phyloP scores from a whole-genome alignment of 208 protist species.

The Herpetomonas tarakana region DNA sequence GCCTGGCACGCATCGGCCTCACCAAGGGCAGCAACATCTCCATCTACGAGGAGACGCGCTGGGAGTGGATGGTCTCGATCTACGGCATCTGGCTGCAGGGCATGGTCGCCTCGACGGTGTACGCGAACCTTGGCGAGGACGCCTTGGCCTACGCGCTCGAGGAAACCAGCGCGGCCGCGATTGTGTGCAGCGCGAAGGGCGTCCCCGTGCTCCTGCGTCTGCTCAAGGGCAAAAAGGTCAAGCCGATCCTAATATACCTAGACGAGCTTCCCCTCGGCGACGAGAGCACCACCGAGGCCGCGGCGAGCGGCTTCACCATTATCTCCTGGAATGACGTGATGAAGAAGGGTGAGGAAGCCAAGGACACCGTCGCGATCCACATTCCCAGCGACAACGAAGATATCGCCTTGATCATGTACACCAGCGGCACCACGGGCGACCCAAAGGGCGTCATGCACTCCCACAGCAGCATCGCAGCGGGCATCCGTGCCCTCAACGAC shows the following conservation, averaged over 20 bases:
- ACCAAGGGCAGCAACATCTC: conserved; percentile 20
- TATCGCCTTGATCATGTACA: conserved; percentile 66
- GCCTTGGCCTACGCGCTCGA: conserved; percentile 51
- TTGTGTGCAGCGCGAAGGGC: conserved; percentile 55
- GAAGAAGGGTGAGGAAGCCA: conserved; percentile 21
- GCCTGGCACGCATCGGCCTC: conserved; percentile 43
- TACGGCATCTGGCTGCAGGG: conserved; percentile 74
- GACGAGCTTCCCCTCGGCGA: conserved; percentile 30
- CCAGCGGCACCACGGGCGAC: conserved; percentile 68
- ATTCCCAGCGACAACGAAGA: conserved; percentile 33
- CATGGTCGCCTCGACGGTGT: conserved; percentile 66
- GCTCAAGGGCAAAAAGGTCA: conserved; percentile 28
- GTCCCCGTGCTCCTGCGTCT: conserved; percentile 39
- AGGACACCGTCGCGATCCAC: conserved; percentile 6
- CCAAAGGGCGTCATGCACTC: conserved; percentile 70
- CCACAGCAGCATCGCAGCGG: conserved; percentile 37
- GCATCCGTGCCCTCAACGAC: conserved; percentile 39
- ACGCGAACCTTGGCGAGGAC: conserved; percentile 74
- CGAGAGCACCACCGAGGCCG: conserved; percentile 3
- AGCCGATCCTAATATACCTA: conserved; percentile 37
- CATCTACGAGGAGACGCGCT: conserved; percentile 78
- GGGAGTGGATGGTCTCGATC: conserved; percentile 65
- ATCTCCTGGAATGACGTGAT: conserved; percentile 51
- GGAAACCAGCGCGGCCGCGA: conserved; percentile 43
- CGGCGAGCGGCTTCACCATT: conserved; percentile 18